These are phyloP conservation scores for Ogataea henricii DNA, from an alignment of 805 yeast genomes.

Conservation along the genomic window DNA sequence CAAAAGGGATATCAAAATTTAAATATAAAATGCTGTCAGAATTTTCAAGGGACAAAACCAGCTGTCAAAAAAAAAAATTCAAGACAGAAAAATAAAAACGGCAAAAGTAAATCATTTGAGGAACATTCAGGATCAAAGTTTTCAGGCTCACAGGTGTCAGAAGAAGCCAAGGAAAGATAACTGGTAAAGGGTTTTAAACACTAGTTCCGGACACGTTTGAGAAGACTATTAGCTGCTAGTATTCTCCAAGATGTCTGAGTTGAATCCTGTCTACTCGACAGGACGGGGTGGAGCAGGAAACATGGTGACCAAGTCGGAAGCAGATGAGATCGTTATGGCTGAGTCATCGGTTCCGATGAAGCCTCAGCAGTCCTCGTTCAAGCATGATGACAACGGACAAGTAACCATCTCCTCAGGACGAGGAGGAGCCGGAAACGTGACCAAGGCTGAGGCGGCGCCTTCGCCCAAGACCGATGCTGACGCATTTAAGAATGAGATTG, in stretches of 20 bases:
- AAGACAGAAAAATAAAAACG: neutral
- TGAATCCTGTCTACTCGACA: conserved; percentile 31
- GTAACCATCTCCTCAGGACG: conserved; percentile 54
- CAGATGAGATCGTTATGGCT: conserved; percentile 28
- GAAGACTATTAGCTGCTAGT: neutral
- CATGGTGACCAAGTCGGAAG: conserved; percentile 26
- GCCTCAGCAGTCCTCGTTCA: conserved; percentile 19
- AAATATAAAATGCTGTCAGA: neutral
- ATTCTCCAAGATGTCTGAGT: conserved; percentile 16
- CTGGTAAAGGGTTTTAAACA: too few species aligned
- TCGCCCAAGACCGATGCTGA: conserved; percentile 43
- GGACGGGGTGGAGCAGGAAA: conserved; percentile 42
- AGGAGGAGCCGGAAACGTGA: conserved; percentile 59
- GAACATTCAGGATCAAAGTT: too few species aligned
- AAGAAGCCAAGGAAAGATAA: neutral
- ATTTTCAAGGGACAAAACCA: neutral
- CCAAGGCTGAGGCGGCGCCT: conserved; percentile 43
- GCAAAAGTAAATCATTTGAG: too few species aligned
- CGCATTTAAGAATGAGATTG: conserved; percentile 41
- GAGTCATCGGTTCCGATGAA: conserved; percentile 8
- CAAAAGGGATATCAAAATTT: too few species aligned
- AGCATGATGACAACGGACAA: conserved; percentile 34
- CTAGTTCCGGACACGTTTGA: neutral
- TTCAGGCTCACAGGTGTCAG: too few species aligned
- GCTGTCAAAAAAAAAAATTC: neutral